phyloP scores from a whole-genome alignment of 768 basidiomycete genomes.

The Tulasnella calospora region DNA sequence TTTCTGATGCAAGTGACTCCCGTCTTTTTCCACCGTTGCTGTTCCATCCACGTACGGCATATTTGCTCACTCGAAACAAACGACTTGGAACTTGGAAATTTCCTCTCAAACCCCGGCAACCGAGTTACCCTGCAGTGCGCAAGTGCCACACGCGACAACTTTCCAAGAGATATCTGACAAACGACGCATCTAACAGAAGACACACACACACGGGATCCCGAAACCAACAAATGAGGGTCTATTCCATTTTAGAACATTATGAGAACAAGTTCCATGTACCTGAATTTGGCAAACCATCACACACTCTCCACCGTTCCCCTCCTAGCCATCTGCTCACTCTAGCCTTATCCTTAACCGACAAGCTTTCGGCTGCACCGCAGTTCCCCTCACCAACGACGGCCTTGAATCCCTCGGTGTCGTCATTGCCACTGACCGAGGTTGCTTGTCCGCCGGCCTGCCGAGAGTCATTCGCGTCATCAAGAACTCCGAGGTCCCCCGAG shows the following conservation, averaged over 20 bases:
- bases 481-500: constrained; percentile 60
- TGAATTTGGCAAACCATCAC: constrained; percentile 5
- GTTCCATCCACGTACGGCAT: neutral
- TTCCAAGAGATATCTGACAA: neutral
- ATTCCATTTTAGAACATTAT: neutral
- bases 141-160: neutral
- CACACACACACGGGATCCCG: neutral
- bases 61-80: neutral
- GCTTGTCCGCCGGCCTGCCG: neutral
- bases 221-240: neutral
- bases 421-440: neutral
- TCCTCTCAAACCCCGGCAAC: neutral
- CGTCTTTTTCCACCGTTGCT: neutral
- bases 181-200: neutral
- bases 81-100: neutral
- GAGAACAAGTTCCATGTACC: constrained; percentile 15
- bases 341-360: constrained; percentile 9
- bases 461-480: constrained; percentile 48
- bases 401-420: neutral
- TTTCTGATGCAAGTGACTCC: neutral
- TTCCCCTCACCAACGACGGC: neutral
- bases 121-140: neutral
- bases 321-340: constrained; percentile 21
- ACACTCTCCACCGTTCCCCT: constrained; percentile 3
- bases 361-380: neutral